Evolutionary conservation across 1,139 yeast species (phyloP).

Genomic region (Debaryomycetaceae sp.): DNA sequence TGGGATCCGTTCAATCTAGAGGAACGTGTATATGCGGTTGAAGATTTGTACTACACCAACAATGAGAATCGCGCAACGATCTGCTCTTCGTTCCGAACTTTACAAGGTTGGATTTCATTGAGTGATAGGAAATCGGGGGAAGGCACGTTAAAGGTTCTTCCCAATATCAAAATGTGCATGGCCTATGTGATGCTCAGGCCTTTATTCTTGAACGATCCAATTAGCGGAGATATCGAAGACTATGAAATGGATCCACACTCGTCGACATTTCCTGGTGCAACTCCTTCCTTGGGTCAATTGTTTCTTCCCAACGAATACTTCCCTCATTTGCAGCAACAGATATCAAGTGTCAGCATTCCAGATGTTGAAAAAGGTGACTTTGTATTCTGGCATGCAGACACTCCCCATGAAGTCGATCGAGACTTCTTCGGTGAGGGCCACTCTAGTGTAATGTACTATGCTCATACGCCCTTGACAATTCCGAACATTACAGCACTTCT

Average conservation of each 20-base stretch:
- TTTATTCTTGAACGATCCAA: slow-evolving; percentile 28
- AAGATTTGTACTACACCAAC: slow-evolving; percentile 26
- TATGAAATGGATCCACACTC: slow-evolving; percentile 21
- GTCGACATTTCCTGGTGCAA: slow-evolving; percentile 21
- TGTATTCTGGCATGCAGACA: slow-evolving; percentile 49
- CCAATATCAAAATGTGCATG: slow-evolving; percentile 31
- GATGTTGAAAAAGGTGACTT: slow-evolving; percentile 35
- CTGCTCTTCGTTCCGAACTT: slow-evolving; percentile 40
- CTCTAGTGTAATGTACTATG: slow-evolving; percentile 2
- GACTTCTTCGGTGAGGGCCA: slow-evolving; percentile 27
- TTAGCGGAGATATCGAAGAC: slow-evolving; percentile 11
- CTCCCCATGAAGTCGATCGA: slow-evolving; percentile 43
- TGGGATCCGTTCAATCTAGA: slow-evolving; percentile 41
- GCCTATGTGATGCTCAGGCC: slow-evolving; percentile 44
- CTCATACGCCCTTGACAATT: neutral
- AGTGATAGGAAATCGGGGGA: slow-evolving; percentile 27
- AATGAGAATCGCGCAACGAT: slow-evolving; percentile 20
- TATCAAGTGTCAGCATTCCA: slow-evolving; percentile 27
- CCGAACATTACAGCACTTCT: slow-evolving; percentile 11
- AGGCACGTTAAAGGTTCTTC: slow-evolving; percentile 41
- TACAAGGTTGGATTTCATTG: slow-evolving; percentile 32
- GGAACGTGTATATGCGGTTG: slow-evolving; percentile 29
- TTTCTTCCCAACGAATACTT: slow-evolving; percentile 14
- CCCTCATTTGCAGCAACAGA: slow-evolving; percentile 24
- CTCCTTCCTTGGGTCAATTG: slow-evolving; percentile 20